These are phyloP conservation scores for Psidium friedrichsthalianum DNA, from an alignment of 345 rosid species.

Conservation along the genomic window DNA sequence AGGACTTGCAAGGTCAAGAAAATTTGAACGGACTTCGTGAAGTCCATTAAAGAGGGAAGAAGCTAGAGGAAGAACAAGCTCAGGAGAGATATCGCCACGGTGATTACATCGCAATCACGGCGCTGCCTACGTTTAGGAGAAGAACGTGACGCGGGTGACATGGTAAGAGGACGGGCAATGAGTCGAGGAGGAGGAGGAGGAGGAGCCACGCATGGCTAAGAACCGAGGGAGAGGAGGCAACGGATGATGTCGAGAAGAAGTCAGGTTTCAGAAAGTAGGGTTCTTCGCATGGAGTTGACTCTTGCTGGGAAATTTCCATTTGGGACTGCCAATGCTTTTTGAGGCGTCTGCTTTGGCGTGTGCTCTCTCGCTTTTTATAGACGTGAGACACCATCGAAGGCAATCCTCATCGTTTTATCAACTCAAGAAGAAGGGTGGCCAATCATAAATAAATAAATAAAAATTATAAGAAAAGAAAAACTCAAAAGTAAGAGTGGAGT, in stretches of 20 bases:
- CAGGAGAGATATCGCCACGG: slow-evolving; percentile 53
- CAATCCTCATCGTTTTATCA: not conserved
- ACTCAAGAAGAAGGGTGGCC: not conserved
- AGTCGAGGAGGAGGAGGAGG: not conserved
- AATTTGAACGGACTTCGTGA: slow-evolving; percentile 16
- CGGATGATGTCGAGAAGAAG: not conserved
- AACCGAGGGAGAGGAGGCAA: not conserved
- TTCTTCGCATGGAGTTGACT: not conserved
- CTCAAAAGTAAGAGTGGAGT: not conserved
- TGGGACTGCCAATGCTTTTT: not conserved
- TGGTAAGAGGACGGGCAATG: not conserved
- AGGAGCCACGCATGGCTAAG: not conserved
- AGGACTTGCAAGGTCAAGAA: slow-evolving; percentile 85
- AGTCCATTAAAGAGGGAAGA: not conserved
- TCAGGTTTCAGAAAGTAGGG: not conserved
- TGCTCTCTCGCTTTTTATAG: not conserved
- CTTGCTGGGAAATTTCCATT: not conserved
- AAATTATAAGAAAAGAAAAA: not conserved
- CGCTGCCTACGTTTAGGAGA: not conserved
- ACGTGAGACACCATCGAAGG: not conserved
- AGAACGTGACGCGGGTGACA: not conserved
- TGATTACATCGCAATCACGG: not conserved
- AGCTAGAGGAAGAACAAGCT: slow-evolving; percentile 34
- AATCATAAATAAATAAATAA: not conserved
- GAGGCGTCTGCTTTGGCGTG: not conserved